These are phyloP conservation scores for Torulaspora maleeae DNA, from an alignment of 805 yeast species.

Conservation along the genomic window DNA sequence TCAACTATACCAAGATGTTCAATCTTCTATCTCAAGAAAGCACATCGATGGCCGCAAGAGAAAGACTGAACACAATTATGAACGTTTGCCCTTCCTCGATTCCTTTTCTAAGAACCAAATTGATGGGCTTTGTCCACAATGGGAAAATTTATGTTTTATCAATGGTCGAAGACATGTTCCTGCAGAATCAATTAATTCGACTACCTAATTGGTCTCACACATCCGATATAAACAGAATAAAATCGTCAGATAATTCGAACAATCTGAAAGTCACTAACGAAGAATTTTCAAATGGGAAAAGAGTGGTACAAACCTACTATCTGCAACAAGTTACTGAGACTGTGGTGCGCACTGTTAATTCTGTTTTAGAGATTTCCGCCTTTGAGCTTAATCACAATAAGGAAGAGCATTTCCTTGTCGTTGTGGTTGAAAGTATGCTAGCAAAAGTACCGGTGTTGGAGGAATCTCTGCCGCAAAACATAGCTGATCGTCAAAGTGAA, in stretches of 20 bases:
- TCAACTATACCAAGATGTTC: constrained; percentile 32
- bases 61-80: constrained; percentile 28
- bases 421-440: constrained; percentile 70
- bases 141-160: constrained; percentile 90
- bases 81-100: constrained; percentile 28
- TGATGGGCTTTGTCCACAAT: constrained; percentile 80
- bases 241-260: constrained; percentile 6
- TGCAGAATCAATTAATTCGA: constrained; percentile 47
- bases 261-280: background rate
- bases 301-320: constrained; percentile 51
- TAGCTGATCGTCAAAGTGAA: constrained; percentile 17
- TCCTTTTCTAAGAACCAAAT: constrained; percentile 76
- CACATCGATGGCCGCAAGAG: constrained; percentile 13
- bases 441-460: constrained; percentile 31
- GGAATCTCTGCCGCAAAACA: constrained; percentile 7
- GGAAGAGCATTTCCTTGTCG: constrained; percentile 77
- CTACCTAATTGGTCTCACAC: constrained; percentile 37
- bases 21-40: constrained; percentile 8
- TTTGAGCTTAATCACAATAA: constrained; percentile 52
- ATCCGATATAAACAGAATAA: constrained; percentile 26
- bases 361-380: constrained; percentile 84
- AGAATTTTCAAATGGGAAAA: constrained; percentile 6
- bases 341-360: constrained; percentile 71
- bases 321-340: constrained; percentile 84
- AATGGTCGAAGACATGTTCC: constrained; percentile 82